Conservation (phyloP, 169 alveolate species). For the Plasmodium vivax region DNA sequence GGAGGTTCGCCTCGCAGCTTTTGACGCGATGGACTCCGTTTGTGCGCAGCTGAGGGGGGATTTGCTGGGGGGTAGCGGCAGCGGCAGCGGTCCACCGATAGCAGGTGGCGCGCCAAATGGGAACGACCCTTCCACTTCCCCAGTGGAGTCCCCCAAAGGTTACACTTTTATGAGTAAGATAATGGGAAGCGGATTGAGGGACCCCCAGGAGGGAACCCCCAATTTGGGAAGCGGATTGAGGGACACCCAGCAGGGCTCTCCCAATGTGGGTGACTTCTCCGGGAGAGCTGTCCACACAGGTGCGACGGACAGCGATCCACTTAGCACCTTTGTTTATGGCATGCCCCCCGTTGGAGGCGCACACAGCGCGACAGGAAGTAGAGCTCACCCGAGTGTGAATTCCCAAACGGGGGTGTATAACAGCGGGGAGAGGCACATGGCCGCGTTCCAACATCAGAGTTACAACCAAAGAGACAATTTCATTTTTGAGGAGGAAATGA, state of each 20-base stretch:
- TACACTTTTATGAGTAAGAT: background rate
- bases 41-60: constrained; percentile 22
- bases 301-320: background rate
- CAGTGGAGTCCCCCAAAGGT: background rate
- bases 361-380: background rate
- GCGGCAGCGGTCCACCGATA: background rate
- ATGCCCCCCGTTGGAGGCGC: background rate
- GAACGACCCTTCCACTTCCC: background rate
- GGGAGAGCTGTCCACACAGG: background rate
- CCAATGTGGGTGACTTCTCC: background rate
- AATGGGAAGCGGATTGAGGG: background rate
- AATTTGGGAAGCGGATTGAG: background rate
- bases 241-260: background rate
- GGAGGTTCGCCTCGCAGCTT: constrained; percentile 67
- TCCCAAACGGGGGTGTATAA: background rate
- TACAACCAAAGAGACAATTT: background rate
- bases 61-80: background rate
- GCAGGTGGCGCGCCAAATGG: background rate
- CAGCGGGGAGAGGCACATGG: background rate
- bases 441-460: background rate
- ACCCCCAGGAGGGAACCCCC: background rate
- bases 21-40: constrained; percentile 77
- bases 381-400: background rate
- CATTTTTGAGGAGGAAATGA: background rate
- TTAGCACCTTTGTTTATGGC: background rate